Conservation (phyloP, 192 early-diverging fungal species). For the Coemansia sp. region DNA sequence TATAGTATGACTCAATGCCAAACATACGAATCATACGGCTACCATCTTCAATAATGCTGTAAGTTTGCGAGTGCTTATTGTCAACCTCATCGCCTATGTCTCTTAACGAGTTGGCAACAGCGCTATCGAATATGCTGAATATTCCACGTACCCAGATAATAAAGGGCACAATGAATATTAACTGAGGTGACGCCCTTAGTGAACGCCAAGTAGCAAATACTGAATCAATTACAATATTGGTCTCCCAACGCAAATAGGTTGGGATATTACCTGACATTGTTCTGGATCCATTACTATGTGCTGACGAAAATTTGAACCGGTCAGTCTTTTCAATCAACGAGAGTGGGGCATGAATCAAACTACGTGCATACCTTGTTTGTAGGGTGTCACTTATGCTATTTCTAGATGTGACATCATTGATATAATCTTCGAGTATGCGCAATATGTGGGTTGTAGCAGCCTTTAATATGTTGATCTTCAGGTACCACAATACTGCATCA, state of each 20-base stretch:
- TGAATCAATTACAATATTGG: background rate
- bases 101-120: background rate
- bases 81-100: background rate
- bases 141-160: slow-evolving; percentile 4
- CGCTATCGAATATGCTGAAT: background rate
- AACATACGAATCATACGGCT: slow-evolving; percentile 69
- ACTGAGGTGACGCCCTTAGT: slow-evolving; percentile 3
- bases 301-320: background rate
- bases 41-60: slow-evolving; percentile 55
- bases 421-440: background rate
- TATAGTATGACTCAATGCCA: slow-evolving; percentile 57
- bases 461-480: background rate
- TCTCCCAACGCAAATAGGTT: background rate
- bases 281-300: background rate
- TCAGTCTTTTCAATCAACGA: slow-evolving; percentile 8
- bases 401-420: background rate
- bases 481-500: slow-evolving; percentile 4
- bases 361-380: background rate
- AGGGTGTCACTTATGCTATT: background rate
- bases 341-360: slow-evolving; percentile 4
- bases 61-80: slow-evolving; percentile 1
- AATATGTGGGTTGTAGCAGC: background rate
- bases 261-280: background rate
- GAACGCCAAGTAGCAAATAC: background rate
- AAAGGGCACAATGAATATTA: slow-evolving; percentile 18